A percentile compares a stretch with the other conserved stretches of the same genome.
phyloP scores from a whole-genome alignment of 2,329 filamentous ascomycete genomes.

The Elsinoe necatrix region DNA sequence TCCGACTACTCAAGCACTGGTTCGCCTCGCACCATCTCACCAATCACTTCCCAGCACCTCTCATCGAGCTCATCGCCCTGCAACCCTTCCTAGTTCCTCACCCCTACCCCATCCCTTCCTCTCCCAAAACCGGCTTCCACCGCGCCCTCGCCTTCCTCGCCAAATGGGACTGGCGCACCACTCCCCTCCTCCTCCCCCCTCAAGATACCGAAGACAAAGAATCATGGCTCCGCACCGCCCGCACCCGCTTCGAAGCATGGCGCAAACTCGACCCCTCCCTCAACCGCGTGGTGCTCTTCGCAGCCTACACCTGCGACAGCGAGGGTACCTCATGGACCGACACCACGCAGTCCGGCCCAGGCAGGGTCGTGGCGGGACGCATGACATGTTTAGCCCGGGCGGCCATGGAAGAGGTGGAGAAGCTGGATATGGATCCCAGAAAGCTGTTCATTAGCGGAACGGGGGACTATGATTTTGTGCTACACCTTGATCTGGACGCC shows the following conservation, averaged over 20 bases:
- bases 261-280: slow-evolving; percentile 80
- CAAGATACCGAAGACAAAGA: slow-evolving; percentile 52
- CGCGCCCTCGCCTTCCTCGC: slow-evolving; percentile 72
- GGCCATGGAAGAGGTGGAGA: slow-evolving; percentile 51
- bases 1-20: slow-evolving; percentile 84
- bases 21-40: slow-evolving; percentile 74
- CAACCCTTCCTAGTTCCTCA: slow-evolving; percentile 72
- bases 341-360: slow-evolving; percentile 46
- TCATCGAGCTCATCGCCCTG: slow-evolving; percentile 75
- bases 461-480: slow-evolving; percentile 75
- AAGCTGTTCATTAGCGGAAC: slow-evolving; percentile 65
- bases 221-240: slow-evolving; percentile 44
- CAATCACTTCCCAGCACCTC: slow-evolving; percentile 65
- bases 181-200: slow-evolving; percentile 73
- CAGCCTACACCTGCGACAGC: slow-evolving; percentile 67
- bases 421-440: slow-evolving; percentile 36
- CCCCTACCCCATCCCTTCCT: slow-evolving; percentile 72
- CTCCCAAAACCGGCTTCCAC: slow-evolving; percentile 69
- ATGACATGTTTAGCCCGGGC: slow-evolving; percentile 76
- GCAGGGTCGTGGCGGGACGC: slow-evolving; percentile 73
- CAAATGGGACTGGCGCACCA: slow-evolving; percentile 83
- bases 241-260: slow-evolving; percentile 72
- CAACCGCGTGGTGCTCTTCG: slow-evolving; percentile 74
- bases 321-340: slow-evolving; percentile 77
- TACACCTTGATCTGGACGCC: slow-evolving; percentile 57